Evolutionary conservation across 108 stramenopile species (phyloP).

Genomic region (Conticribra guillardii): DNA sequence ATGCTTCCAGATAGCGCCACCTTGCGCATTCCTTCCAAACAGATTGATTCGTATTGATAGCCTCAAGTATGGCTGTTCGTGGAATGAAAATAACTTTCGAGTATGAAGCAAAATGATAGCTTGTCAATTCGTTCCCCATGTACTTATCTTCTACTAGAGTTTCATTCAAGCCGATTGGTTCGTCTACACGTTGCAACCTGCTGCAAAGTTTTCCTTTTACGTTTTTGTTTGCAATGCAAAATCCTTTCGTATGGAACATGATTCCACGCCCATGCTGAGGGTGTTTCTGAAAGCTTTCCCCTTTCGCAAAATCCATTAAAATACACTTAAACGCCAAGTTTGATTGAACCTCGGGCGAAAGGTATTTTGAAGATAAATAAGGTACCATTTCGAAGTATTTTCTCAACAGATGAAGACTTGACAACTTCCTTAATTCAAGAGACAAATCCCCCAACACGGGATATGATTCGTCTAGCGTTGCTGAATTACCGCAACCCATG

Average conservation of each 20-base stretch:
- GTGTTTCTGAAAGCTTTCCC: constrained; percentile 33
- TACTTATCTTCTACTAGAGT: constrained; percentile 9
- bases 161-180: constrained; percentile 2
- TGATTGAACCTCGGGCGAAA: constrained; percentile 43
- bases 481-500: constrained; percentile 8
- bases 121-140: neutral
- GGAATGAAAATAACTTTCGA: constrained; percentile 12
- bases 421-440: constrained; percentile 36
- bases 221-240: constrained; percentile 22
- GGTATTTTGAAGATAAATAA: constrained; percentile 53
- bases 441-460: constrained; percentile 36
- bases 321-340: constrained; percentile 32
- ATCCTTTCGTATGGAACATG: constrained; percentile 30
- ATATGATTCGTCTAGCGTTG: constrained; percentile 29
- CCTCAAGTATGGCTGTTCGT: neutral
- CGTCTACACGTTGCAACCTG: neutral
- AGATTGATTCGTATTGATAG: neutral
- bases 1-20: constrained; percentile 21
- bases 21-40: constrained; percentile 29
- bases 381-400: constrained; percentile 40
- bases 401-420: constrained; percentile 33
- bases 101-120: constrained; percentile 1
- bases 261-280: constrained; percentile 44
- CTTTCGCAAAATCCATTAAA: constrained; percentile 43
- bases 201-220: neutral